phyloP scores from a whole-genome alignment of 2,329 filamentous ascomycete species.

The Botrytis paeoniae region DNA sequence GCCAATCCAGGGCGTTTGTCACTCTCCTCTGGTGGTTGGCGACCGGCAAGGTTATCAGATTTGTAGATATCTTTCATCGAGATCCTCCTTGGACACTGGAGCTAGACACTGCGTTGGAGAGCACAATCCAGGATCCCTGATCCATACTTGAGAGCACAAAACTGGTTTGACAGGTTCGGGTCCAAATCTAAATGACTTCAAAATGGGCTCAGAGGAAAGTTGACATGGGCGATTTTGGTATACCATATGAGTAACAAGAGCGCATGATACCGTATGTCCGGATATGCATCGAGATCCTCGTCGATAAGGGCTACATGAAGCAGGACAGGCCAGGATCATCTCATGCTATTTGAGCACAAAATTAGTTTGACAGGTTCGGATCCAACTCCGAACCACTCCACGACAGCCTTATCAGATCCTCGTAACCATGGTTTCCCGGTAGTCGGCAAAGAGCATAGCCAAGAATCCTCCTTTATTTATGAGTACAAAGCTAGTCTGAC shows the following conservation, averaged over 20 bases:
- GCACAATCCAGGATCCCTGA: background rate
- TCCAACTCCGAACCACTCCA: background rate
- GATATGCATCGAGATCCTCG: background rate
- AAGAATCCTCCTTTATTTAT: background rate
- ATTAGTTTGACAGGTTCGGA: background rate
- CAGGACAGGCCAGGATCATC: background rate
- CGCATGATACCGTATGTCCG: background rate
- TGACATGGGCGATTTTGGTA: background rate
- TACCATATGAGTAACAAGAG: background rate
- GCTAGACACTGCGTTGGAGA: background rate
- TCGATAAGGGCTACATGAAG: background rate
- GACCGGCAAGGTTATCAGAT: background rate
- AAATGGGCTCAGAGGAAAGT: background rate
- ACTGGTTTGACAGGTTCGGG: background rate
- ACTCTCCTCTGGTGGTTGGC: background rate
- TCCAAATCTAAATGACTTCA: background rate
- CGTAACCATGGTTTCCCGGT: background rate
- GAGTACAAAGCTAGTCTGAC: background rate
- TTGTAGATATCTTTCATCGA: background rate
- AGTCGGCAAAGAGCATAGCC: background rate
- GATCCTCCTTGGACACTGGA: background rate
- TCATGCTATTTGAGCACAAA: background rate
- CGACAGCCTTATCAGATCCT: background rate
- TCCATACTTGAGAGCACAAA: background rate
- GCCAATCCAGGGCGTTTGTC: background rate